Percentiles rank a stretch among this genome's conserved stretches.
phyloP scores from a whole-genome alignment of 176 grass and related monocot genomes.

The Rhynchospora pubera region DNA sequence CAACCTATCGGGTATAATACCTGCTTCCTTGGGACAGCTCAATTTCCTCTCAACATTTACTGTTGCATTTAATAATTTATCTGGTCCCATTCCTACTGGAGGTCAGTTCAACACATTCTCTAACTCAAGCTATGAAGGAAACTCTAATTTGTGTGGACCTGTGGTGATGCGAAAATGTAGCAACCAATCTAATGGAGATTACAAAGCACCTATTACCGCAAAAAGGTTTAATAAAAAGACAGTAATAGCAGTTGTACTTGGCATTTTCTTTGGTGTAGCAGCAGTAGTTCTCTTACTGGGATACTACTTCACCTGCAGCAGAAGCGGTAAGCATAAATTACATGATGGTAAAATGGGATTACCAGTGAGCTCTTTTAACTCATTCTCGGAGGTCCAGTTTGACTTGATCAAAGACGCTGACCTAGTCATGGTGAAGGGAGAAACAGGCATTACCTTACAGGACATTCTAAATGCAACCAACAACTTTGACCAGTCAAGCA shows the following conservation, averaged over 20 bases:
- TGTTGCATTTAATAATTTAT: slow-evolving; percentile 61
- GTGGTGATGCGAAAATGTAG: slow-evolving; percentile 25
- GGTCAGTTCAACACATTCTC: slow-evolving; percentile 59
- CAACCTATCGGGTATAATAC: slow-evolving; percentile 49
- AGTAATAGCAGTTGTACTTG: slow-evolving; percentile 38
- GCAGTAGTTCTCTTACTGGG: slow-evolving; percentile 43
- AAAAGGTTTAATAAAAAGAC: slow-evolving; percentile 32
- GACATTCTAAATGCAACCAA: slow-evolving; percentile 79
- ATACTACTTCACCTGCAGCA: slow-evolving; percentile 32
- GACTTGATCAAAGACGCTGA: slow-evolving; percentile 35
- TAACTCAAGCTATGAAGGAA: slow-evolving; percentile 53
- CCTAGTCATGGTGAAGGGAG: slow-evolving; percentile 64
- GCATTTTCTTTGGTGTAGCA: slow-evolving; percentile 55
- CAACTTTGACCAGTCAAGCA: slow-evolving; percentile 80
- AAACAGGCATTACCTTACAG: slow-evolving; percentile 40
- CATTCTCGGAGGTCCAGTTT: slow-evolving; percentile 25
- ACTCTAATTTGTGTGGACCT: slow-evolving; percentile 49
- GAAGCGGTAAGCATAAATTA: slow-evolving; percentile 29
- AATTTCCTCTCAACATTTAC: slow-evolving; percentile 57
- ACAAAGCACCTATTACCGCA: not conserved
- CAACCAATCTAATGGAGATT: not conserved
- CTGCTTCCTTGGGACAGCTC: slow-evolving; percentile 27
- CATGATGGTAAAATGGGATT: slow-evolving; percentile 29
- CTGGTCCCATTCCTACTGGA: slow-evolving; percentile 47
- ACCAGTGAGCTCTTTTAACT: slow-evolving; percentile 44